These are phyloP conservation scores for Puccinia polysora DNA, from an alignment of 1,284 basidiomycete species.

Conservation along the genomic window DNA sequence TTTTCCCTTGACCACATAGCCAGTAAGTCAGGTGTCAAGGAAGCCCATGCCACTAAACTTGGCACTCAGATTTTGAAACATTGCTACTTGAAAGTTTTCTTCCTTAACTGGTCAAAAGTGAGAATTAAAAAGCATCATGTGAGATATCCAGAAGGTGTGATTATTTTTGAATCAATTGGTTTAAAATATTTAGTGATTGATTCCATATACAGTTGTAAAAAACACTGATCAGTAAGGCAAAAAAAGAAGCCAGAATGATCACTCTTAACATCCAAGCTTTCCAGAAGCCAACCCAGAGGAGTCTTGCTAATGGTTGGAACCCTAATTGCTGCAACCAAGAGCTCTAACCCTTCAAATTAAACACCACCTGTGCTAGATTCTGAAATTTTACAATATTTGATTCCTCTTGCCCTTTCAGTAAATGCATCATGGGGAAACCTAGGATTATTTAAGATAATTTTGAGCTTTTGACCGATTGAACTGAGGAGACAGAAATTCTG, in stretches of 20 bases:
- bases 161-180: constrained; percentile 16
- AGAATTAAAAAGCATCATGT: constrained; percentile 8
- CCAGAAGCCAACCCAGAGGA: not conserved
- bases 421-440: constrained; percentile 10
- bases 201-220: constrained; percentile 9
- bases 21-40: constrained; percentile 36
- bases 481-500: not conserved
- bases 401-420: not conserved
- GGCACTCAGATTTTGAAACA: constrained; percentile 39
- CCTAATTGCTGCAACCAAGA: not conserved
- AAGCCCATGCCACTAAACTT: constrained; percentile 8
- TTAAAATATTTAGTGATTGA: not conserved
- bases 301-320: not conserved
- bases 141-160: constrained; percentile 17
- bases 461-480: not conserved
- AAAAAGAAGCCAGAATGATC: constrained; percentile 10
- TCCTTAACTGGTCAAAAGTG: constrained; percentile 26
- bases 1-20: not conserved
- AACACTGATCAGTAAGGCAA: not conserved
- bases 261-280: not conserved
- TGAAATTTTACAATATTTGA: no score
- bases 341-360: not conserved
- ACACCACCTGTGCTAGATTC: no score
- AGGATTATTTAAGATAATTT: not conserved
- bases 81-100: constrained; percentile 34